Evolutionary conservation across 2,329 filamentous ascomycete genomes (phyloP).

Genomic region (Talaromyces sp.): DNA sequence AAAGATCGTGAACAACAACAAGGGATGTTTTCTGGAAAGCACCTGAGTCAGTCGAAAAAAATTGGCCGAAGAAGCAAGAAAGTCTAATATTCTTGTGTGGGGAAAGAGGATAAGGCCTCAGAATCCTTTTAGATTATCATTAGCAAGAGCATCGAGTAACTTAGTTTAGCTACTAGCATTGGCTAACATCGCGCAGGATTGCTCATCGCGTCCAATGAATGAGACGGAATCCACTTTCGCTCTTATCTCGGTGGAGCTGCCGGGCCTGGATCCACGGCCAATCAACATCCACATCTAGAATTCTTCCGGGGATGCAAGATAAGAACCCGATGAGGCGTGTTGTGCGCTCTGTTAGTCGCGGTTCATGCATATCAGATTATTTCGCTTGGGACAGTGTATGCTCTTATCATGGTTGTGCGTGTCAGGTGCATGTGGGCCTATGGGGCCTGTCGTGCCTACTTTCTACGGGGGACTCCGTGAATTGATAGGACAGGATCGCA

Average conservation of each 20-base stretch:
- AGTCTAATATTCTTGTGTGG: neutral
- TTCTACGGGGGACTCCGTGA: too few species aligned
- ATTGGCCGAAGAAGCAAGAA: too few species aligned
- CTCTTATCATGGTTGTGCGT: neutral
- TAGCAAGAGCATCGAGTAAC: constrained; percentile 16
- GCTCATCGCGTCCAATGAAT: neutral
- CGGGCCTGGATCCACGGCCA: neutral
- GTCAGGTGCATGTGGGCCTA: neutral
- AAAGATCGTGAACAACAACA: too few species aligned
- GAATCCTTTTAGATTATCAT: neutral
- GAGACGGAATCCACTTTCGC: neutral
- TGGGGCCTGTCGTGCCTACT: neutral
- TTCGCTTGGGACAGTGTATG: neutral
- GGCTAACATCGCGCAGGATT: neutral
- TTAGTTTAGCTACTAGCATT: neutral
- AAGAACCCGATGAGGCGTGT: neutral
- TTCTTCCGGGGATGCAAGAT: neutral
- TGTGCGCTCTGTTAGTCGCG: neutral
- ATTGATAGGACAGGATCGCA: neutral
- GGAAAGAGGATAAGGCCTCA: neutral
- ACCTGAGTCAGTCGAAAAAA: neutral
- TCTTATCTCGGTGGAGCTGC: constrained; percentile 3
- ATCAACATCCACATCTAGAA: neutral
- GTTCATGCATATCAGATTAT: neutral
- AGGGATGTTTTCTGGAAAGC: too few species aligned